These are phyloP conservation scores for Halenospora varia DNA, from an alignment of 495 filamentous ascomycete species.

Conservation along the genomic window DNA sequence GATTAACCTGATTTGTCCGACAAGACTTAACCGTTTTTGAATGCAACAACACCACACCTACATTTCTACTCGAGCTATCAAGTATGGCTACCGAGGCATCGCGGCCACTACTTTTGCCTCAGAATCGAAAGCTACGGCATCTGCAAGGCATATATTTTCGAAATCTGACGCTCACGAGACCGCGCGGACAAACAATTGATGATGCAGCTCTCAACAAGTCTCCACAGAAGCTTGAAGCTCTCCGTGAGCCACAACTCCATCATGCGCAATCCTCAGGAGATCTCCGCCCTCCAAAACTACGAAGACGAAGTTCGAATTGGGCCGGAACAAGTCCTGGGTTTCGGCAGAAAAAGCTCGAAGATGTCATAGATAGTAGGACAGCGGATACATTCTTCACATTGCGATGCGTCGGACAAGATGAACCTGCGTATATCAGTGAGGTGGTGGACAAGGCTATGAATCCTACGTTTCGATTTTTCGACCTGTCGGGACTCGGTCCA, in stretches of 20 bases:
- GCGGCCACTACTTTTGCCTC: conserved; percentile 43
- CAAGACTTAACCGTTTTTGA: conserved; percentile 6
- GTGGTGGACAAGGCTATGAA: conserved; percentile 76
- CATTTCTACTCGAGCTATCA: neutral
- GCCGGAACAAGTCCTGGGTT: conserved; percentile 59
- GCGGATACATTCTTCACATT: conserved; percentile 89
- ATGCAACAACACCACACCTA: conserved; percentile 9
- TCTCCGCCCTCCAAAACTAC: conserved; percentile 44
- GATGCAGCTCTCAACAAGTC: conserved; percentile 77
- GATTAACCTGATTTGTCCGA: neutral
- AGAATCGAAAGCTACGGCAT: conserved; percentile 89
- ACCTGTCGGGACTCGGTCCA: conserved; percentile 66
- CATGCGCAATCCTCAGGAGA: conserved; percentile 74
- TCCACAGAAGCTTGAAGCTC: conserved; percentile 62
- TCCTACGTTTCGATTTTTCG: conserved; percentile 84
- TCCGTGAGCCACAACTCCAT: conserved; percentile 47
- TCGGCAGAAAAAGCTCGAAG: conserved; percentile 73
- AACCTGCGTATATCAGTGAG: conserved; percentile 91
- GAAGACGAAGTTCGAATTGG: conserved; percentile 70
- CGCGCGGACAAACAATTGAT: conserved; percentile 73
- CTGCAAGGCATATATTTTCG: conserved; percentile 82
- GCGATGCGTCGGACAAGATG: conserved; percentile 59
- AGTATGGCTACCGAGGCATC: conserved; percentile 30
- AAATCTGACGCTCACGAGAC: conserved; percentile 66
- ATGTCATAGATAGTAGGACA: conserved; percentile 64